A percentile compares a stretch with the other conserved stretches of the same genome.
Evolutionary conservation across 805 yeast genomes (phyloP).

Genomic region (Barnettozyma vustinii): DNA sequence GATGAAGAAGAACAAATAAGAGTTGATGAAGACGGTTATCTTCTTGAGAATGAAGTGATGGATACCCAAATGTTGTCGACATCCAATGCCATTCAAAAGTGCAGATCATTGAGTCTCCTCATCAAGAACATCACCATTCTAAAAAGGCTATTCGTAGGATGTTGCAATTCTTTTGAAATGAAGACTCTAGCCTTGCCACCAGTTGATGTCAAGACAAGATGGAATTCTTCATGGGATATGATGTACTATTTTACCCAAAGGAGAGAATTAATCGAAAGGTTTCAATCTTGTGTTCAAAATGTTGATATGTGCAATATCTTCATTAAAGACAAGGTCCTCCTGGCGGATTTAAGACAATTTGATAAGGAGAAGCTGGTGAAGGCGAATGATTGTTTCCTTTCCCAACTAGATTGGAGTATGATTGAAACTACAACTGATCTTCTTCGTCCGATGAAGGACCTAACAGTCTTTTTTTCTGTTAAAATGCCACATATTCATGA

Average conservation of each 20-base stretch:
- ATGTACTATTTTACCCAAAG: not conserved
- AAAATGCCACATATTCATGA: not conserved
- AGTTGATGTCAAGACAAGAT: not conserved
- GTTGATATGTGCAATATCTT: not conserved
- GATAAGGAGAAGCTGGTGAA: not conserved
- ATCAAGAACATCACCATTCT: not conserved
- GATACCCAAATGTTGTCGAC: not conserved
- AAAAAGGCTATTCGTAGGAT: not conserved
- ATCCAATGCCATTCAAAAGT: not conserved
- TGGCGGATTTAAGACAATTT: not conserved
- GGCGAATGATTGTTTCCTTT: not conserved
- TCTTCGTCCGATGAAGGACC: not conserved
- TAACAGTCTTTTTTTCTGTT: not conserved
- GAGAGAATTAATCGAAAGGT: not conserved
- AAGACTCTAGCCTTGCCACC: not conserved
- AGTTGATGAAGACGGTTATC: not conserved
- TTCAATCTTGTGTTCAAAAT: not conserved
- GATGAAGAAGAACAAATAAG: not conserved
- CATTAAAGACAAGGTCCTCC: not conserved
- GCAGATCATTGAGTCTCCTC: not conserved
- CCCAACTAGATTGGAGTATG: not conserved
- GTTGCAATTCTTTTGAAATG: not conserved
- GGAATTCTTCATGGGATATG: not conserved
- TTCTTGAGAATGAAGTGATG: not conserved
- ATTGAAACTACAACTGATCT: not conserved